Evolutionary conservation across 2,329 filamentous ascomycete genomes (phyloP).

Genomic region (Colletotrichum somersetense): DNA sequence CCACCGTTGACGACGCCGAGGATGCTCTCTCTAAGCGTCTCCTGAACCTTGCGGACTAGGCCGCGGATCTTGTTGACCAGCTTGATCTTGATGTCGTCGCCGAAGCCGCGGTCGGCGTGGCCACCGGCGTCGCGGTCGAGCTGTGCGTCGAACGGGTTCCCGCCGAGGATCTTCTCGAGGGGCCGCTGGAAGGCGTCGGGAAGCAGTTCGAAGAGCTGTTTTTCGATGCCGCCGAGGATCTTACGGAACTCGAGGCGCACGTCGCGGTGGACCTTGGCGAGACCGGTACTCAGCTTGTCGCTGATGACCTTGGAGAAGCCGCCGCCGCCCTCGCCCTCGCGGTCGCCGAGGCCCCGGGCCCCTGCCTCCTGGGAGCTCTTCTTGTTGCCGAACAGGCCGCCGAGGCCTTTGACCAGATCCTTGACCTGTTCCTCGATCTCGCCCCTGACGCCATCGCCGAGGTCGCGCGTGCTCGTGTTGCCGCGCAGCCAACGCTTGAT

Average conservation of each 20-base stretch:
- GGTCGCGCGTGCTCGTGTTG: slow-evolving; percentile 56
- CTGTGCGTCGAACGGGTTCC: slow-evolving; percentile 60
- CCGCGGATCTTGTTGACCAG: slow-evolving; percentile 59
- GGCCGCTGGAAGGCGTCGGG: slow-evolving; percentile 58
- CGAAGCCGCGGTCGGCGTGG: slow-evolving; percentile 54
- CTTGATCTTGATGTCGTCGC: slow-evolving; percentile 59
- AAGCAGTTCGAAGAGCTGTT: slow-evolving; percentile 59
- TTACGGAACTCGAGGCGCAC: slow-evolving; percentile 61
- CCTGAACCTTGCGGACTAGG: slow-evolving; percentile 59
- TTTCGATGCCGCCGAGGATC: slow-evolving; percentile 58
- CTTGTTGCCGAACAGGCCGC: slow-evolving; percentile 55
- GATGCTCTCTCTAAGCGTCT: slow-evolving; percentile 59
- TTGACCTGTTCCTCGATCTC: slow-evolving; percentile 60
- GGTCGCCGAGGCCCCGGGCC: slow-evolving; percentile 49
- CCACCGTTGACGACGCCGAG: slow-evolving; percentile 60
- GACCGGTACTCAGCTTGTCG: slow-evolving; percentile 59
- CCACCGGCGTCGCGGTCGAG: slow-evolving; percentile 53
- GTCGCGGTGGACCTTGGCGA: slow-evolving; percentile 58
- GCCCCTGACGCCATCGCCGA: slow-evolving; percentile 58
- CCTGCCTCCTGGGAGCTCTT: slow-evolving; percentile 47
- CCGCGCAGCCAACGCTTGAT: slow-evolving; percentile 61
- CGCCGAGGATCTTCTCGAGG: slow-evolving; percentile 60
- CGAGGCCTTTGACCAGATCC: slow-evolving; percentile 59
- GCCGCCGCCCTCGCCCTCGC: slow-evolving; percentile 46
- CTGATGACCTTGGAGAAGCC: slow-evolving; percentile 62